Conservation (phyloP, 768 basidiomycete genomes). For the Scleroderma bovista region DNA sequence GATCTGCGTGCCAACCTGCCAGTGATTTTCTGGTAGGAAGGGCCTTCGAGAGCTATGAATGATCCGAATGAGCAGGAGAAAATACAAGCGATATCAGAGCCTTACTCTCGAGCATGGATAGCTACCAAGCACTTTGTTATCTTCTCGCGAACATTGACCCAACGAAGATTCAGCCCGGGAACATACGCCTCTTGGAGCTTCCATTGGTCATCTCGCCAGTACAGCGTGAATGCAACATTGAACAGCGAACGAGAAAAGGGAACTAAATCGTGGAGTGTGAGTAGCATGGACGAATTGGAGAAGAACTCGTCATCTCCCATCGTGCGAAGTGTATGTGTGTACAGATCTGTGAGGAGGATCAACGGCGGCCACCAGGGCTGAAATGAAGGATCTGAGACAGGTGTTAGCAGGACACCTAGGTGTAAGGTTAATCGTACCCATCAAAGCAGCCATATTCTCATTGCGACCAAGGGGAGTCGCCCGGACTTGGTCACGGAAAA, state of each 20-base stretch:
- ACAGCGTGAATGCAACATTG: conserved; percentile 79
- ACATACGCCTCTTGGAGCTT: conserved; percentile 37
- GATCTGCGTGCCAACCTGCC: conserved; percentile 63
- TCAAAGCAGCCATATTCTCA: conserved; percentile 32
- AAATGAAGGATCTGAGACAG: conserved; percentile 38
- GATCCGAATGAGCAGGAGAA: background rate
- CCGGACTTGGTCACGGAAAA: conserved; percentile 67
- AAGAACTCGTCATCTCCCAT: conserved; percentile 99
- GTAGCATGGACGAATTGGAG: conserved; percentile 61
- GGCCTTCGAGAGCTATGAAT: conserved; percentile 66
- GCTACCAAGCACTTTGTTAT: conserved; percentile 74
- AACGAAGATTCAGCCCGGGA: conserved; percentile 37
- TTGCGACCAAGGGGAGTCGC: conserved; percentile 57
- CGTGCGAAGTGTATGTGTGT: conserved; percentile 78
- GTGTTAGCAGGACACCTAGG: background rate
- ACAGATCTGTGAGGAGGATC: conserved; percentile 74
- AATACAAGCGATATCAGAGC: conserved; percentile 3
- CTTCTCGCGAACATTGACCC: conserved; percentile 69
- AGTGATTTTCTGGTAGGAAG: conserved; percentile 81
- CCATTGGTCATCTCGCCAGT: conserved; percentile 49
- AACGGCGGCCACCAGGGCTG: conserved; percentile 58
- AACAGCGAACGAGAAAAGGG: conserved; percentile 73
- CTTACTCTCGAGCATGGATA: conserved; percentile 87
- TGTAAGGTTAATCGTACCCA: conserved; percentile 29
- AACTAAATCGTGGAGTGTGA: conserved; percentile 75